Conservation (phyloP, 108 stramenopile species). For the Cylindrotheca fusiformis region DNA sequence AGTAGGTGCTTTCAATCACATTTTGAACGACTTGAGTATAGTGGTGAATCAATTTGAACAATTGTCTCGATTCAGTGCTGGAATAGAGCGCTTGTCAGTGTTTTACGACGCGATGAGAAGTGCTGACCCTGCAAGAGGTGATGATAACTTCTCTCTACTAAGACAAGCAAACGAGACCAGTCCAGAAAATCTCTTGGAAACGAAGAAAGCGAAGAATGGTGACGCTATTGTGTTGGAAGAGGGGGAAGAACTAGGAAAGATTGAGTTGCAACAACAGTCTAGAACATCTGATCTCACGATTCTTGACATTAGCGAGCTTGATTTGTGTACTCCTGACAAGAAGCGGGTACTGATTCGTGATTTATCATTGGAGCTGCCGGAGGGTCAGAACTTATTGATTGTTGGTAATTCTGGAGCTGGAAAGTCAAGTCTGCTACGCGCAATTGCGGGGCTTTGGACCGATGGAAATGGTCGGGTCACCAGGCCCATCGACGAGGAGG, state of each 20-base stretch:
- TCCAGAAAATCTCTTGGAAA: too few relatives aligned
- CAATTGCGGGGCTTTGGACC: constrained; percentile 93
- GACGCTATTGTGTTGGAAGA: background rate
- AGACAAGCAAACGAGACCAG: constrained; percentile 8
- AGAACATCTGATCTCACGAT: constrained; percentile 8
- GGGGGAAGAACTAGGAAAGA: constrained; percentile 13
- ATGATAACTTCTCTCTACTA: constrained; percentile 26
- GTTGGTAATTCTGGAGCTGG: constrained; percentile 89
- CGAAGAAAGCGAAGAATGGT: too few relatives aligned
- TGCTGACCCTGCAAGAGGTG: constrained; percentile 45
- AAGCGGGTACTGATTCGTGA: constrained; percentile 63
- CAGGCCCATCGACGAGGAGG: constrained; percentile 70
- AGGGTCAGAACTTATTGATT: constrained; percentile 86
- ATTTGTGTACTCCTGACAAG: constrained; percentile 76
- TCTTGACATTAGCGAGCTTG: constrained; percentile 49
- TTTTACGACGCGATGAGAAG: constrained; percentile 80
- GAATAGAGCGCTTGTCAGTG: constrained; percentile 79
- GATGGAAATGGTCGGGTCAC: constrained; percentile 75
- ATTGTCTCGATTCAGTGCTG: constrained; percentile 85
- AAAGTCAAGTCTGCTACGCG: constrained; percentile 82
- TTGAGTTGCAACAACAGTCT: constrained; percentile 29
- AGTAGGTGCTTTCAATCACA: constrained; percentile 85
- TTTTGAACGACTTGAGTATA: constrained; percentile 79
- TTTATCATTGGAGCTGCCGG: constrained; percentile 50
- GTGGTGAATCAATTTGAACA: constrained; percentile 95